A percentile compares a stretch with the other conserved stretches of the same genome.
Conservation (phyloP, 1,284 basidiomycete genomes). For the Pseudozyma tsukubaensis region DNA sequence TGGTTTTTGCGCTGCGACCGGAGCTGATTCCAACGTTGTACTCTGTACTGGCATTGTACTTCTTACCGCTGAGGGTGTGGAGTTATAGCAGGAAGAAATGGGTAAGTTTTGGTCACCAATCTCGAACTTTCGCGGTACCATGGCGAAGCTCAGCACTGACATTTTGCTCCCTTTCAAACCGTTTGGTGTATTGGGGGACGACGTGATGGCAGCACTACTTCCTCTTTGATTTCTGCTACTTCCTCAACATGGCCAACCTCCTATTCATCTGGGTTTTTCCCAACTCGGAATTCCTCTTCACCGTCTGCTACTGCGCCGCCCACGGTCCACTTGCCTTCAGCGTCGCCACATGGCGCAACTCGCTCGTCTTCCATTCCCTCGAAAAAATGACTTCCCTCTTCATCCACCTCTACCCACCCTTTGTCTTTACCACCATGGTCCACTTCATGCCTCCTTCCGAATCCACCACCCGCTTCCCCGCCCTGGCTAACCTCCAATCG, state of each 20-base stretch:
- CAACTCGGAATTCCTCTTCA: conserved; percentile 53
- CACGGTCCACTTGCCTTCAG: conserved; percentile 84
- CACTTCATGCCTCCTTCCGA: conserved; percentile 79
- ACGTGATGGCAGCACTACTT: conserved; percentile 75
- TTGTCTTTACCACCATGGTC: conserved; percentile 83
- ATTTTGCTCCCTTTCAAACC: too few relatives aligned
- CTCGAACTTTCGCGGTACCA: too few relatives aligned
- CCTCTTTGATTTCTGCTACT: conserved; percentile 76
- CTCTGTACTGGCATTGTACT: conserved; percentile 79
- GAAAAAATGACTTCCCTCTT: conserved; percentile 80
- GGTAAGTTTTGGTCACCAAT: conserved; percentile 3
- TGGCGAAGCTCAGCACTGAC: too few relatives aligned
- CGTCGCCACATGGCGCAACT: conserved; percentile 93
- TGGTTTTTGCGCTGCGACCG: conserved; percentile 84
- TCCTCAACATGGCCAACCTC: conserved; percentile 84
- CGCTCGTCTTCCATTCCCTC: conserved; percentile 84
- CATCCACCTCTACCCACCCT: conserved; percentile 72
- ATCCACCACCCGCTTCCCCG: conserved; percentile 82
- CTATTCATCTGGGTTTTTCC: conserved; percentile 60
- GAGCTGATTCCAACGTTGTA: conserved; percentile 80
- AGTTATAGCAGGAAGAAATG: conserved; percentile 63
- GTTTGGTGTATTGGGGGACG: not conserved
- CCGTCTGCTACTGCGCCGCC: conserved; percentile 58
- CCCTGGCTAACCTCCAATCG: conserved; percentile 76
- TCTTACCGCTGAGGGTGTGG: conserved; percentile 83